phyloP scores from a whole-genome alignment of 1,284 basidiomycete genomes.

The Coriolopsis trogii region DNA sequence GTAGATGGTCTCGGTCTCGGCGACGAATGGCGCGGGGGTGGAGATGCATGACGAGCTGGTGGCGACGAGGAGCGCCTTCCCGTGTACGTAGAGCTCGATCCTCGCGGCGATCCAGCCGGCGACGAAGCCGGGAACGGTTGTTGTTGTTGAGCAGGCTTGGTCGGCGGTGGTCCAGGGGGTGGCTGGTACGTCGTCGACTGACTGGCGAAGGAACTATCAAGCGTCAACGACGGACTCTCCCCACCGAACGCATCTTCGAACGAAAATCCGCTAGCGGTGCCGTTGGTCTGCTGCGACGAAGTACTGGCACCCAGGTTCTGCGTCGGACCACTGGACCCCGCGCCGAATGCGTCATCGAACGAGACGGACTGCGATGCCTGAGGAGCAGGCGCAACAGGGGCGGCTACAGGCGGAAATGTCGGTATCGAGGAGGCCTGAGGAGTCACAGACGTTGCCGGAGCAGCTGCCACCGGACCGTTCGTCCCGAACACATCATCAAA shows the following conservation, averaged over 20 bases:
- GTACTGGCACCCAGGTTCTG: constrained; percentile 12
- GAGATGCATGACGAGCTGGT: constrained; percentile 48
- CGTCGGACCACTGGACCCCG: constrained; percentile 13
- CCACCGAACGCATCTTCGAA: constrained; percentile 67
- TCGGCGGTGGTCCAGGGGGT: constrained; percentile 38
- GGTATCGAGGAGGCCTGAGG: constrained; percentile 19
- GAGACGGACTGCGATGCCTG: constrained; percentile 36
- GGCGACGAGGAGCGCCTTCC: constrained; percentile 34
- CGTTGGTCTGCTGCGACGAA: constrained; percentile 18
- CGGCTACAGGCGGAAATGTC: constrained; percentile 11
- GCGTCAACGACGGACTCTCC: constrained; percentile 43
- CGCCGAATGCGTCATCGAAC: constrained; percentile 57
- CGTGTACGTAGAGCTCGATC: constrained; percentile 29
- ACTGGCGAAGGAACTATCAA: constrained; percentile 39
- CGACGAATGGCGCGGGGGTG: constrained; percentile 55
- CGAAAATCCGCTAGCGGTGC: constrained; percentile 38
- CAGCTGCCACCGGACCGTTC: constrained; percentile 26
- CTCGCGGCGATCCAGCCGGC: constrained; percentile 41
- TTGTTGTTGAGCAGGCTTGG: constrained; percentile 11
- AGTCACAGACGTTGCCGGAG: constrained; percentile 21
- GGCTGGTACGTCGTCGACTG: constrained; percentile 25
- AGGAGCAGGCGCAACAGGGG: constrained; percentile 7
- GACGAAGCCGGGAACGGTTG: constrained; percentile 28
- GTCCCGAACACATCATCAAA: constrained; percentile 32
- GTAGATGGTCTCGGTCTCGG: constrained; percentile 63